Base-by-base conservation (phyloP, 83 land plant species). In the Picea engelmannii region DNA sequence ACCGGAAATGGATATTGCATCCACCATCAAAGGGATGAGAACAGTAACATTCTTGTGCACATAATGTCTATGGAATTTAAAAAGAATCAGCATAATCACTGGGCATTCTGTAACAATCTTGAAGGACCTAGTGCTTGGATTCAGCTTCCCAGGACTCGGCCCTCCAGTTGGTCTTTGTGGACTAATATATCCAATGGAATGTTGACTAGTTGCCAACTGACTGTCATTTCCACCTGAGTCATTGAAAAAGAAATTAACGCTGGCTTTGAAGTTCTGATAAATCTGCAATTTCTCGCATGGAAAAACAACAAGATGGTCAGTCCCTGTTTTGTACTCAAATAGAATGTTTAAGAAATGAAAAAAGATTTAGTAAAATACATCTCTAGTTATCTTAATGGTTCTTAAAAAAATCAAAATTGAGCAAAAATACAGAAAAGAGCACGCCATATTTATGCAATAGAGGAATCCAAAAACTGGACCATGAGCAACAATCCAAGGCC, bases 41-140 rank as follows among this genome's bases (percentile, higher is more conserved):
- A 85, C 86, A 78, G 98, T 96, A 58, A 97, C 95, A 80, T 97
- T 97, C 6, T 92, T 89, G 78, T 94, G 98, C 47, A 95, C 98
- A 82, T 95, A 94, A 55, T 96, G 91, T 11, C 90, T 83, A 80
- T 97, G 94, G 27, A 97, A 79, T 86, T 97, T 96, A 47, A 97
- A 97, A 20, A 97, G 88, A 83, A 95, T 95, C 99, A 97, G 93
- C 38, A 95, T 98, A 49, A 97, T 96, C 60, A 97, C 78, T 10
- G 99, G 98, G 81, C 99, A 93, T 93, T 95, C 99, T 10, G 98
- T 93, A 66, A 97, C 91, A 66, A 95, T 90, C 88, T 95, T 97
- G 81, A 97, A 97, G 20, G 99, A 97, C 61, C 98, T 85, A 6
- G 95, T 95, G 81, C 99, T 97, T 2, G 96, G 96, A 74, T 97